A percentile compares a stretch with the other conserved stretches of the same genome.
Conservation (phyloP, 208 protist species). For the Crithidia expoeki region DNA sequence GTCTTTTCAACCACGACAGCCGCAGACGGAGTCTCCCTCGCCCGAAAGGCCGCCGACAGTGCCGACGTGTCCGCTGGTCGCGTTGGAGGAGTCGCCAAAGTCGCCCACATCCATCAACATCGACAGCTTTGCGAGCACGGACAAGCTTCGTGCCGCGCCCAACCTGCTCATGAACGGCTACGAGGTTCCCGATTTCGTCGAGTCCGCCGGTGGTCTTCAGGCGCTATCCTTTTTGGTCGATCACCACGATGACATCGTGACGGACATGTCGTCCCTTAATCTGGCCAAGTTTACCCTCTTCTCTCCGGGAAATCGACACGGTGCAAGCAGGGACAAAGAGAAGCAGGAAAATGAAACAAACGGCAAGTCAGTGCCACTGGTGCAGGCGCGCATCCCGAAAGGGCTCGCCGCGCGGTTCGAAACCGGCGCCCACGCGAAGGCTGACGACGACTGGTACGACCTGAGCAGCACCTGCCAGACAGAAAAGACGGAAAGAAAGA, state of each 20-base stretch:
- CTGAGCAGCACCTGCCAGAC: not conserved
- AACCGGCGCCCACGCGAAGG: not conserved
- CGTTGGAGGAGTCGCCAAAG: too few relatives aligned
- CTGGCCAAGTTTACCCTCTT: not conserved
- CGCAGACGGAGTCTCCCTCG: not conserved
- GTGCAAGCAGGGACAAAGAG: not conserved
- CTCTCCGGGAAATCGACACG: not conserved
- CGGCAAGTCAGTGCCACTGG: not conserved
- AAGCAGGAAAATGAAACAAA: not conserved
- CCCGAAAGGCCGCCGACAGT: not conserved
- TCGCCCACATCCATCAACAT: not conserved
- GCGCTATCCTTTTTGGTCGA: constrained; percentile 1
- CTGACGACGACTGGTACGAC: constrained; percentile 9
- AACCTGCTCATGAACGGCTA: constrained; percentile 5
- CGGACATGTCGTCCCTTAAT: not conserved
- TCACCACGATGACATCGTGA: constrained; percentile 6
- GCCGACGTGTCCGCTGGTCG: not conserved
- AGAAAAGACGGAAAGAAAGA: not conserved
- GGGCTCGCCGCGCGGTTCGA: not conserved
- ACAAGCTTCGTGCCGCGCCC: not conserved
- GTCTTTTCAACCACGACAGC: too few relatives aligned
- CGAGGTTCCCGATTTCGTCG: constrained; percentile 4
- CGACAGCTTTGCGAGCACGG: not conserved
- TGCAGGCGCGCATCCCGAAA: not conserved
- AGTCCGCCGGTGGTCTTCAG: constrained; percentile 17